Evolutionary conservation across 2,329 filamentous ascomycete species (phyloP).

Genomic region (Colletotrichum shisoi): DNA sequence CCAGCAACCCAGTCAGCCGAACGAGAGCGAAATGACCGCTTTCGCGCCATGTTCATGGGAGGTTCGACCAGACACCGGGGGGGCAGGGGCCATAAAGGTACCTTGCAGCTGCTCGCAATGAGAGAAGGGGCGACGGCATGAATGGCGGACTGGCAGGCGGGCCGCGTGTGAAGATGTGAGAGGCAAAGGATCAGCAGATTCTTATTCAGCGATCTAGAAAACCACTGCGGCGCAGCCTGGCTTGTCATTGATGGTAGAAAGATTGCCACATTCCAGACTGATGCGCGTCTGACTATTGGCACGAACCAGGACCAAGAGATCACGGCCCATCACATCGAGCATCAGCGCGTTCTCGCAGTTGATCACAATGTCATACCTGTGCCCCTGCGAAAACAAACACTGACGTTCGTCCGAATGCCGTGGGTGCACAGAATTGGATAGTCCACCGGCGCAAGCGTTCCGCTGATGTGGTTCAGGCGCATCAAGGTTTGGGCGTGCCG

Average conservation of each 20-base stretch:
- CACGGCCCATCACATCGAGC: conserved; percentile 3
- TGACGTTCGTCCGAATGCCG: background rate
- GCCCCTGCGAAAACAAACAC: conserved; percentile 11
- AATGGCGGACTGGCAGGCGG: conserved; percentile 31
- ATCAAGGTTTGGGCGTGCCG: conserved; percentile 5
- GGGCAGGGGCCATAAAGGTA: background rate
- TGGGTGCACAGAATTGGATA: background rate
- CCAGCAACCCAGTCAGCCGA: background rate
- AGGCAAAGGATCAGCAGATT: conserved; percentile 19
- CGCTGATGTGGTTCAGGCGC: background rate
- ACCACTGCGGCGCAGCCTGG: background rate
- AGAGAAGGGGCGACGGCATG: conserved; percentile 8
- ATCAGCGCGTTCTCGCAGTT: background rate
- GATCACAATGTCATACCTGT: conserved; percentile 13
- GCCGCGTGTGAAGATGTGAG: conserved; percentile 21
- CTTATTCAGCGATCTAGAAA: conserved; percentile 22
- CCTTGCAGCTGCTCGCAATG: background rate
- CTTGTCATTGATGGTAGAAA: conserved; percentile 14
- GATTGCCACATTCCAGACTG: conserved; percentile 15
- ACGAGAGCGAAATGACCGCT: conserved; percentile 14
- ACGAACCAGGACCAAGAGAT: background rate
- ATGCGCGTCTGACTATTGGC: conserved; percentile 13
- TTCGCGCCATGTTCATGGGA: conserved; percentile 7
- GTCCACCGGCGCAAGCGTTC: background rate
- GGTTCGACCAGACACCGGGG: background rate